Conservation (phyloP, 805 yeast species). For the Yarrowia hollandica region DNA sequence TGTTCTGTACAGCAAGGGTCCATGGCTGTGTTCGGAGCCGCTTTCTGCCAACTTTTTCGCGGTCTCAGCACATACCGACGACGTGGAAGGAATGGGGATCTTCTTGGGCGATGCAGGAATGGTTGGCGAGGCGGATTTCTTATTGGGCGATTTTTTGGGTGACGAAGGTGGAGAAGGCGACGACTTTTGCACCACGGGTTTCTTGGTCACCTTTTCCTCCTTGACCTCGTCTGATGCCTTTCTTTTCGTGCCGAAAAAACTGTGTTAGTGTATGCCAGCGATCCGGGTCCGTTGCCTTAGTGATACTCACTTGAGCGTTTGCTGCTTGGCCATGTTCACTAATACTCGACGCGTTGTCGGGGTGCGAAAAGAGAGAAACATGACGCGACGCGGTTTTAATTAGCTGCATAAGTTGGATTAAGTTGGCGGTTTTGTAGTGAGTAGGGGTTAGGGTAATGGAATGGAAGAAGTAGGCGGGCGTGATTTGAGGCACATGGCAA, state of each 20-base stretch:
- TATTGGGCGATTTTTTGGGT: neutral
- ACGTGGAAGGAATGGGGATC: neutral
- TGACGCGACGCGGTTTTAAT: conserved; percentile 27
- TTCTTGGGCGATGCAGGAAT: neutral
- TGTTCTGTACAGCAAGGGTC: conserved; percentile 44
- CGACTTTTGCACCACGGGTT: too few species aligned
- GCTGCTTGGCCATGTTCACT: conserved; percentile 30
- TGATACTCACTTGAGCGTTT: conserved; percentile 31
- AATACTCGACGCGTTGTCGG: conserved; percentile 23
- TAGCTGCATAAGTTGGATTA: conserved; percentile 13
- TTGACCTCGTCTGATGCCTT: conserved; percentile 13
- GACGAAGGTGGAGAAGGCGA: too few species aligned
- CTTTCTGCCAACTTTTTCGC: neutral
- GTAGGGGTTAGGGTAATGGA: neutral
- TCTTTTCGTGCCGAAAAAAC: conserved; percentile 24
- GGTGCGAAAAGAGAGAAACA: conserved; percentile 27
- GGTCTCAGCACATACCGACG: neutral
- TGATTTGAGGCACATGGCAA: too few species aligned
- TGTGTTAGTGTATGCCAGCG: too few species aligned
- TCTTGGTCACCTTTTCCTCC: neutral
- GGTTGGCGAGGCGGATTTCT: neutral
- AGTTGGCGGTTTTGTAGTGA: too few species aligned
- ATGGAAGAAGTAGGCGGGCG: neutral
- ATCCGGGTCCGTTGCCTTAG: too few species aligned
- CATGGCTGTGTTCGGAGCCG: neutral